Conservation (phyloP, 306 rosid genomes). For the Citrullus mucosospermus region DNA sequence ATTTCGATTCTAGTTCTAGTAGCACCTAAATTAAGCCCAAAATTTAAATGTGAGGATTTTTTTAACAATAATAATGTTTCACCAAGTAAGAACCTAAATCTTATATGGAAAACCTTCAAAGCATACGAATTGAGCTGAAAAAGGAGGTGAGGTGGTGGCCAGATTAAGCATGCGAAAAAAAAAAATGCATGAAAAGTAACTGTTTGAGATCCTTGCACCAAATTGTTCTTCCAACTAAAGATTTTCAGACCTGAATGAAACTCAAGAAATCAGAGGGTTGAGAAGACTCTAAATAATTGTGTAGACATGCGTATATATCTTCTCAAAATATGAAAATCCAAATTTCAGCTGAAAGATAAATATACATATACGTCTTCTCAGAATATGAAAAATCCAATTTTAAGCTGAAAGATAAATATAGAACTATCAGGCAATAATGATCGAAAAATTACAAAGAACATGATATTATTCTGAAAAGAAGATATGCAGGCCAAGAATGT, state of each 20-base stretch:
- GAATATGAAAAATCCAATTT: neutral
- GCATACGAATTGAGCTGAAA: neutral
- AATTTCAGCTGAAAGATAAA: neutral
- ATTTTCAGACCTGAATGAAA: neutral
- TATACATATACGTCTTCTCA: neutral
- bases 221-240: neutral
- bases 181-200: neutral
- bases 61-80: neutral
- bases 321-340: neutral
- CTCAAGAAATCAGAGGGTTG: neutral
- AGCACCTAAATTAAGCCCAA: neutral
- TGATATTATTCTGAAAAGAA: neutral
- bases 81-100: neutral
- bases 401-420: neutral
- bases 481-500: neutral
- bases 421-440: neutral
- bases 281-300: neutral
- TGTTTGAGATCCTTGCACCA: neutral
- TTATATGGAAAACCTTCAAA: neutral
- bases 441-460: neutral
- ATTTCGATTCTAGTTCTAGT: neutral
- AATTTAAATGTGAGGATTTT: neutral
- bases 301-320: neutral
- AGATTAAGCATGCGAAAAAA: neutral
- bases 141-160: neutral